Conservation (phyloP, 768 basidiomycete genomes). For the Kwoniella pini region DNA sequence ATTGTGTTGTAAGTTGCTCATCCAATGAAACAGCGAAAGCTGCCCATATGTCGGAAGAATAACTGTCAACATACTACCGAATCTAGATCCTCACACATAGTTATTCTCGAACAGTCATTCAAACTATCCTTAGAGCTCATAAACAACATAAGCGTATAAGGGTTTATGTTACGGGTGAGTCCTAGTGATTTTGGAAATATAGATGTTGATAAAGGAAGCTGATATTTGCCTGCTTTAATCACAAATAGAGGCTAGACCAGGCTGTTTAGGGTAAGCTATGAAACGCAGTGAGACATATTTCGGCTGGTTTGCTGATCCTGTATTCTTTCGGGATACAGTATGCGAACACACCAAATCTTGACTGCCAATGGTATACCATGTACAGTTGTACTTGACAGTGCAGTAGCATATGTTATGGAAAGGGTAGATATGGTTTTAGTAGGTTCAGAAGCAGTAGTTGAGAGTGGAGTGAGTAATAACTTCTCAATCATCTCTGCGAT, state of each 20-base stretch:
- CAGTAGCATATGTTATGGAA: slow-evolving; percentile 96
- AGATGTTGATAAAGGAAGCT: neutral
- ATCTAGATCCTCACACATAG: slow-evolving; percentile 97
- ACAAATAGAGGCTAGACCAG: slow-evolving; percentile 75
- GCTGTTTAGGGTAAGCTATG: slow-evolving; percentile 82
- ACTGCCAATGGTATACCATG: slow-evolving; percentile 89
- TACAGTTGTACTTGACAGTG: slow-evolving; percentile 91
- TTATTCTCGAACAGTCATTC: slow-evolving; percentile 92
- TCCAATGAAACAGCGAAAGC: too few relatives aligned
- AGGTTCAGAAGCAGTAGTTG: slow-evolving; percentile 96
- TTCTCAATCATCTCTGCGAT: slow-evolving; percentile 67
- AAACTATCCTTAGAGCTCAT: slow-evolving; percentile 86
- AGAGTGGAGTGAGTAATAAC: slow-evolving; percentile 66
- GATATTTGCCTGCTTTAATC: neutral
- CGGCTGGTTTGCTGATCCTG: neutral
- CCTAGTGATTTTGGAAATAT: neutral
- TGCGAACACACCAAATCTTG: slow-evolving; percentile 86
- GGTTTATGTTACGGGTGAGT: slow-evolving; percentile 79
- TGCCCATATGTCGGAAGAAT: too few relatives aligned
- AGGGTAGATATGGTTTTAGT: slow-evolving; percentile 93
- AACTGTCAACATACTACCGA: too few relatives aligned
- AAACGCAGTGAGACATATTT: too few relatives aligned
- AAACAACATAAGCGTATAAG: slow-evolving; percentile 83
- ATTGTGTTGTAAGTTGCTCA: slow-evolving; percentile 65
- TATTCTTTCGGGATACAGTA: slow-evolving; percentile 58